Evolutionary conservation across 2,329 filamentous ascomycete genomes (phyloP).

Genomic region (Alternaria sp.): DNA sequence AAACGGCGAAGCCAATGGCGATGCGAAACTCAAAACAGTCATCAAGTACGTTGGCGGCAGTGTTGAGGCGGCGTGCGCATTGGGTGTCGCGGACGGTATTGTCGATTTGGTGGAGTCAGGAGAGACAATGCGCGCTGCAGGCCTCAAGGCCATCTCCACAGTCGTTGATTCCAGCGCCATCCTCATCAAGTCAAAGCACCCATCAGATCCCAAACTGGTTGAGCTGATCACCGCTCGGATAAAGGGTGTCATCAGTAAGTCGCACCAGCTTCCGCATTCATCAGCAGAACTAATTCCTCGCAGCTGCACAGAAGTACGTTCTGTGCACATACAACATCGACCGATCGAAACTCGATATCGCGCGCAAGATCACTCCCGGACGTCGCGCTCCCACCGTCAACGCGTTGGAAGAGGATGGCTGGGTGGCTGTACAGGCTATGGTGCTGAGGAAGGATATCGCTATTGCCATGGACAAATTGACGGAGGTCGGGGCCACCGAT

Average conservation of each 20-base stretch:
- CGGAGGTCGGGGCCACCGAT: slow-evolving; percentile 77
- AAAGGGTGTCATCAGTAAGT: slow-evolving; percentile 82
- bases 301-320: slow-evolving; percentile 86
- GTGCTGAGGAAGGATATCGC: slow-evolving; percentile 88
- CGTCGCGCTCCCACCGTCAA: slow-evolving; percentile 93
- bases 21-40: slow-evolving; percentile 75
- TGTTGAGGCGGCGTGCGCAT: slow-evolving; percentile 93
- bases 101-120: slow-evolving; percentile 98
- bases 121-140: slow-evolving; percentile 96
- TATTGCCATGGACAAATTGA: slow-evolving; percentile 83
- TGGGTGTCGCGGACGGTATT: slow-evolving; percentile 95
- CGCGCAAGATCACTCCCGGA: slow-evolving; percentile 83
- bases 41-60: slow-evolving; percentile 95
- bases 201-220: slow-evolving; percentile 80
- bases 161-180: slow-evolving; percentile 88
- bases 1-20: slow-evolving; percentile 44
- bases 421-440: slow-evolving; percentile 96
- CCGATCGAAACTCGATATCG: slow-evolving; percentile 69
- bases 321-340: slow-evolving; percentile 96
- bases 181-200: slow-evolving; percentile 86
- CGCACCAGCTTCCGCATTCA: not conserved
- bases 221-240: slow-evolving; percentile 87
- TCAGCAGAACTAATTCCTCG: slow-evolving; percentile 11
- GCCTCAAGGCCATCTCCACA: slow-evolving; percentile 91
- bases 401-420: slow-evolving; percentile 83